Conservation (phyloP, 2,329 filamentous ascomycete species). For the Phoma sp. region DNA sequence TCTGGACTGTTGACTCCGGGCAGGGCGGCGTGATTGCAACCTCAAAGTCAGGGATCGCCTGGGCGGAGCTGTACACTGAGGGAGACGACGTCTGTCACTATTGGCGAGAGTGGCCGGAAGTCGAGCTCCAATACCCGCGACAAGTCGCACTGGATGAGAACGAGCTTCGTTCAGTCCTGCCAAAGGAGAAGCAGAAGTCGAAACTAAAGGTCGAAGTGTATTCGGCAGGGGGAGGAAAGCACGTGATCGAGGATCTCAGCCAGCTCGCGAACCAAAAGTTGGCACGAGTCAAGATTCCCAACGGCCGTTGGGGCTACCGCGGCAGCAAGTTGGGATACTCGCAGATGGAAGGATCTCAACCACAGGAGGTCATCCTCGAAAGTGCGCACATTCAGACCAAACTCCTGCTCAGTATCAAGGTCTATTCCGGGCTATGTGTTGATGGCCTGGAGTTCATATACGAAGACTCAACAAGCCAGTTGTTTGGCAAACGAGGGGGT, state of each 20-base stretch:
- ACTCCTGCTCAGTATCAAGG: conserved; percentile 73
- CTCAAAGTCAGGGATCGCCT: conserved; percentile 81
- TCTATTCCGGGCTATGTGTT: conserved; percentile 78
- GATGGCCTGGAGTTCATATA: conserved; percentile 93
- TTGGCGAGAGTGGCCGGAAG: conserved; percentile 80
- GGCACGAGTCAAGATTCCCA: conserved; percentile 75
- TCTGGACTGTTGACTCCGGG: conserved; percentile 81
- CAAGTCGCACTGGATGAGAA: conserved; percentile 77
- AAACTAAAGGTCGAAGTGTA: conserved; percentile 75
- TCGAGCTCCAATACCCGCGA: conserved; percentile 66
- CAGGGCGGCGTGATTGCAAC: conserved; percentile 80
- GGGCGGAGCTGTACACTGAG: conserved; percentile 80
- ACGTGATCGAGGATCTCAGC: conserved; percentile 79
- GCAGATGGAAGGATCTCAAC: conserved; percentile 71
- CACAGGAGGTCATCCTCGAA: conserved; percentile 76
- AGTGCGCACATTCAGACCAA: conserved; percentile 69
- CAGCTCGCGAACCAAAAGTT: conserved; percentile 70
- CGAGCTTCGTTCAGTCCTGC: conserved; percentile 73
- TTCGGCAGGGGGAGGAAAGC: conserved; percentile 74
- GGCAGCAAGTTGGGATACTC: conserved; percentile 77
- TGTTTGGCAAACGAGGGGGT: conserved; percentile 84
- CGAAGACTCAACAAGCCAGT: conserved; percentile 80
- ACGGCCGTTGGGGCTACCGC: conserved; percentile 75
- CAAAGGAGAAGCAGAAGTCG: conserved; percentile 73
- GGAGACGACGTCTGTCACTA: conserved; percentile 80